Conservation (phyloP, 225 moss, liverwort and hornwort species). For the Pseudisothecium myosuroides region DNA sequence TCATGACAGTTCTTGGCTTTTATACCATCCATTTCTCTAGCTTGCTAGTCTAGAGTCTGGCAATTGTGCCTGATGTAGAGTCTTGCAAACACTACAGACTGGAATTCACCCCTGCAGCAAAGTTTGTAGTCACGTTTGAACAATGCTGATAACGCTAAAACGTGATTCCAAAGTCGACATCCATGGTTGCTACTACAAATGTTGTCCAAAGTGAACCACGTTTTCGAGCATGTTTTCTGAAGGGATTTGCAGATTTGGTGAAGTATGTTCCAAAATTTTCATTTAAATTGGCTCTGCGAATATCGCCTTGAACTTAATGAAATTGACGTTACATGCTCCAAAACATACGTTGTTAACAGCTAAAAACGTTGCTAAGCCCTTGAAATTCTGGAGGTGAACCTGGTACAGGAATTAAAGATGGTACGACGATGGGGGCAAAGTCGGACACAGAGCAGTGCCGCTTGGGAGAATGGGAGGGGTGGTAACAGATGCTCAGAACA, state of each 20-base stretch:
- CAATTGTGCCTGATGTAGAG: background rate
- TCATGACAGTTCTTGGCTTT: background rate
- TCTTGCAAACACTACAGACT: background rate
- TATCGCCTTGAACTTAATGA: too few species aligned
- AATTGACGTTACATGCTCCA: background rate
- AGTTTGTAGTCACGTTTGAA: background rate
- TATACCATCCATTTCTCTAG: background rate
- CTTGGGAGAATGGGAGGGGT: background rate
- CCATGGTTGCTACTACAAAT: background rate
- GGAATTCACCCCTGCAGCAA: background rate
- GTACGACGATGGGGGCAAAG: background rate
- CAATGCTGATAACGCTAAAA: background rate
- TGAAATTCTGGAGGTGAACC: too few species aligned
- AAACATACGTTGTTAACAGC: background rate
- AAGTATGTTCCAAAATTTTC: too few species aligned
- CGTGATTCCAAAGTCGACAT: background rate
- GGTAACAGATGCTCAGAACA: background rate
- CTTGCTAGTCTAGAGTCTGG: background rate
- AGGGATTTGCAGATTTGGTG: too few species aligned
- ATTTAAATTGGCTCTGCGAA: too few species aligned
- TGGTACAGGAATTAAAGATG: background rate
- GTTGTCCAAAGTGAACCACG: too few species aligned
- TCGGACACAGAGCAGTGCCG: background rate
- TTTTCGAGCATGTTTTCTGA: too few species aligned
- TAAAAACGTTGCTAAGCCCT: background rate